Base-by-base conservation (phyloP, 2,329 filamentous ascomycete genomes). In the Teratosphaeria nubilosa region DNA sequence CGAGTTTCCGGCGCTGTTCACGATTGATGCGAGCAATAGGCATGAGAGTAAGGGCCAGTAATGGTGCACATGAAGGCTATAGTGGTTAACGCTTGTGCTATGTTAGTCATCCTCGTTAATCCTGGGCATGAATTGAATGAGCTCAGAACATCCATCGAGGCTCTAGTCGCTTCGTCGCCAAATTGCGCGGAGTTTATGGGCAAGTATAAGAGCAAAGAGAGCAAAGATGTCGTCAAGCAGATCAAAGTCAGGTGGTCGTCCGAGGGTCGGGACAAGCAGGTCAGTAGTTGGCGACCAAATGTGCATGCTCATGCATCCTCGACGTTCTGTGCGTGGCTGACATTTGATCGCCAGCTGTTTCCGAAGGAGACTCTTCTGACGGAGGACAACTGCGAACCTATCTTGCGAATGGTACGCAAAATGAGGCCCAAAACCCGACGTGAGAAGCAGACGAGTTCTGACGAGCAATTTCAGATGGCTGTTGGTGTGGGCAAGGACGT, bases 1-100 rank as follows among this genome's bases (percentile, higher is more conserved):
- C 25, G 59, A 66, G 20, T 71, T 72, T 54, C 70, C 72, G 16
- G 61, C 70, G 56, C 60, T 74, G 51, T 74, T 74, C 65, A 72
- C 67, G n/a, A 66, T 73, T 53, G 67, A 68, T 31, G 65, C 65
- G 54, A 66, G 65, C 32, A 64, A 63, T 53, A 64, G 71, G 51
- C 72, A 74, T 58, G 72, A 74, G 58, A 56, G 69, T 64, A 59
- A 61, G 58, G 1, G 13, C 34, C 34, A 20, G 22, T 22, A 16
- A 31, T 11, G 13, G 24, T 20, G 10, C 48, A 25, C 14, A 51
- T 51, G 27, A 13, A 50, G 48, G 27, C 13, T 25, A n/a, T n/a
- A 51, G 22, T 20, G 24, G 48, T 58, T 56, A 51, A 63, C 45
- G 37, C 25, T 7, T 30, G 34, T 48, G 52, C 54, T 37, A 22